Percentiles rank a stretch among this genome's conserved stretches.
These are phyloP conservation scores for Colletotrichum incanum DNA, from an alignment of 2,329 filamentous ascomycete genomes.

Conservation along the genomic window DNA sequence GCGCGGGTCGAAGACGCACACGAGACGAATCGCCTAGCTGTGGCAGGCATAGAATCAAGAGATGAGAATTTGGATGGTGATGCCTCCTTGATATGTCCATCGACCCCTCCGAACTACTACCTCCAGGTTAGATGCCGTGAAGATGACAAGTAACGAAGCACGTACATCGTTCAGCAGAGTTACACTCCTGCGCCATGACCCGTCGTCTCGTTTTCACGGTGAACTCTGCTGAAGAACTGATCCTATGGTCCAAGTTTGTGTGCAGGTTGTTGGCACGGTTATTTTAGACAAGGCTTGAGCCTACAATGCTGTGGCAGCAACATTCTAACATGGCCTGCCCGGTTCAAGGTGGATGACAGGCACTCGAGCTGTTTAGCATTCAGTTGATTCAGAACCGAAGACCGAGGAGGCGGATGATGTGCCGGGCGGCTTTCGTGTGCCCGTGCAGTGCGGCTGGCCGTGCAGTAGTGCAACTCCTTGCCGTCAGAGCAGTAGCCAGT, in stretches of 20 bases:
- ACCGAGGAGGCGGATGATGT: conserved; percentile 20
- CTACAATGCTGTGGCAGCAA: conserved; percentile 4
- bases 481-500: conserved; percentile 25
- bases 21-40: background rate
- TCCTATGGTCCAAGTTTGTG: background rate
- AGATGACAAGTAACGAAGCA: conserved; percentile 3
- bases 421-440: conserved; percentile 12
- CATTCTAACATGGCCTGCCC: background rate
- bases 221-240: conserved; percentile 34
- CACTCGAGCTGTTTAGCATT: conserved; percentile 1
- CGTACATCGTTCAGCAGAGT: conserved; percentile 31
- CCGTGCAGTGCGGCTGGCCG: conserved; percentile 26
- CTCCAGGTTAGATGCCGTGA: background rate
- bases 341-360: conserved; percentile 1
- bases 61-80: conserved; percentile 1
- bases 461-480: conserved; percentile 26
- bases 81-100: background rate
- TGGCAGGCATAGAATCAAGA: background rate
- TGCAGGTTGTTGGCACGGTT: conserved; percentile 4
- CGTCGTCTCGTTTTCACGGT: conserved; percentile 28
- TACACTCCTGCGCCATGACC: conserved; percentile 26
- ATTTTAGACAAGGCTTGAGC: conserved; percentile 16
- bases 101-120: background rate
- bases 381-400: background rate
- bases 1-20: background rate